phyloP scores from a whole-genome alignment of 2,329 filamentous ascomycete genomes.

The Fusarium guadeloupense region DNA sequence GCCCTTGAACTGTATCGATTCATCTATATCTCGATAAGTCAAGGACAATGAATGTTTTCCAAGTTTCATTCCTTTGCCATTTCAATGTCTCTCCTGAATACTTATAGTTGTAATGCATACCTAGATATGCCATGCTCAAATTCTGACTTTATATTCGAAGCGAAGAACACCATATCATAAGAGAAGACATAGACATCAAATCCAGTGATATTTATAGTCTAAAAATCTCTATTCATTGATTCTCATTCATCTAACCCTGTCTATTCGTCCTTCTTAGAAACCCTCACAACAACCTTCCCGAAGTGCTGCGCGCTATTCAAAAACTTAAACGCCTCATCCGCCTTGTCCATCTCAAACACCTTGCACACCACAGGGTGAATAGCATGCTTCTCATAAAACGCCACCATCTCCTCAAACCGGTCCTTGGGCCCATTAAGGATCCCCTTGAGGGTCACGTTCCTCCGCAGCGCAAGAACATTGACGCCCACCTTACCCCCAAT shows the following conservation, averaged over 20 bases:
- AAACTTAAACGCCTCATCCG: slow-evolving; percentile 61
- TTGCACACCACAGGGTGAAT: slow-evolving; percentile 60
- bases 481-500: slow-evolving; percentile 58
- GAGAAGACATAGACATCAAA: no score
- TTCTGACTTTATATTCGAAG: no score
- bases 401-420: slow-evolving; percentile 63
- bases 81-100: no score
- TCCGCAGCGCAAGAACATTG: slow-evolving; percentile 62
- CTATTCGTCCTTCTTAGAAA: slow-evolving; percentile 42
- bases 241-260: background rate
- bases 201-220: no score
- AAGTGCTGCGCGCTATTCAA: slow-evolving; percentile 64
- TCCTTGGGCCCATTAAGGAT: slow-evolving; percentile 69
- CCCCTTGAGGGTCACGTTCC: slow-evolving; percentile 60
- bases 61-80: no score
- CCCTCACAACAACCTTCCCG: slow-evolving; percentile 64
- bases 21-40: no score
- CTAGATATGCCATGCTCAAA: no score
- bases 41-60: no score
- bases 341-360: slow-evolving; percentile 58
- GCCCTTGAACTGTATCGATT: no score
- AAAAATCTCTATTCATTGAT: background rate
- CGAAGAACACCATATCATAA: no score
- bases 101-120: no score
- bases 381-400: slow-evolving; percentile 54